Evolutionary conservation across 2,329 filamentous ascomycete species (phyloP).

Genomic region (Aspergillus clavatus): DNA sequence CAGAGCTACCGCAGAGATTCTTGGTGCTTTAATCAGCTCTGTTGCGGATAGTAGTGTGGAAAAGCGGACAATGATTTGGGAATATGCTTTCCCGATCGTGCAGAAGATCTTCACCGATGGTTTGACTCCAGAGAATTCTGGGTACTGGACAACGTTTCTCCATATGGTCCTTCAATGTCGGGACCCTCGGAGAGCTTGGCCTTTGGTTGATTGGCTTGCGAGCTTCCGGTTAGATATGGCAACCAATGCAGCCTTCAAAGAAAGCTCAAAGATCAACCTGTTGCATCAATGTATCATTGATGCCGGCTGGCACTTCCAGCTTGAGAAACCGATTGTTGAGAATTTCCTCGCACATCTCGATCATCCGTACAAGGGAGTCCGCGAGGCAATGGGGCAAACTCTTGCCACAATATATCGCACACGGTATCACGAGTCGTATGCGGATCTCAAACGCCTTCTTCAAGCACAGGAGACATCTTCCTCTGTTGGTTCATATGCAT

Average conservation of each 20-base stretch:
- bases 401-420: slow-evolving; percentile 85
- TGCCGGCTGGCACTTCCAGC: slow-evolving; percentile 91
- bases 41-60: slow-evolving; percentile 72
- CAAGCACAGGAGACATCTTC: slow-evolving; percentile 73
- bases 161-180: slow-evolving; percentile 84
- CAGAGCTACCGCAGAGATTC: slow-evolving; percentile 87
- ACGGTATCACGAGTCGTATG: slow-evolving; percentile 89
- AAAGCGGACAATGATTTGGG: slow-evolving; percentile 74
- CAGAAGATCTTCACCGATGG: slow-evolving; percentile 83
- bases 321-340: slow-evolving; percentile 79
- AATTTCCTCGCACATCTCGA: slow-evolving; percentile 89
- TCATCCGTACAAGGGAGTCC: slow-evolving; percentile 95
- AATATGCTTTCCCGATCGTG: slow-evolving; percentile 83
- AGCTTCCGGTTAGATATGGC: slow-evolving; percentile 88
- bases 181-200: slow-evolving; percentile 81
- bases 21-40: slow-evolving; percentile 77
- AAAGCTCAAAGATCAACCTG: slow-evolving; percentile 91
- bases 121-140: slow-evolving; percentile 86
- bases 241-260: slow-evolving; percentile 97
- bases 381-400: slow-evolving; percentile 88
- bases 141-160: slow-evolving; percentile 92
- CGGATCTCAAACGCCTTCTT: slow-evolving; percentile 69
- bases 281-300: slow-evolving; percentile 84
- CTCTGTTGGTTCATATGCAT: slow-evolving; percentile 78
- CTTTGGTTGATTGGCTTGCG: slow-evolving; percentile 75